A percentile compares a stretch with the other conserved stretches of the same genome.
These are phyloP conservation scores for Luffa aegyptiaca DNA, from an alignment of 306 rosid species.

Conservation along the genomic window DNA sequence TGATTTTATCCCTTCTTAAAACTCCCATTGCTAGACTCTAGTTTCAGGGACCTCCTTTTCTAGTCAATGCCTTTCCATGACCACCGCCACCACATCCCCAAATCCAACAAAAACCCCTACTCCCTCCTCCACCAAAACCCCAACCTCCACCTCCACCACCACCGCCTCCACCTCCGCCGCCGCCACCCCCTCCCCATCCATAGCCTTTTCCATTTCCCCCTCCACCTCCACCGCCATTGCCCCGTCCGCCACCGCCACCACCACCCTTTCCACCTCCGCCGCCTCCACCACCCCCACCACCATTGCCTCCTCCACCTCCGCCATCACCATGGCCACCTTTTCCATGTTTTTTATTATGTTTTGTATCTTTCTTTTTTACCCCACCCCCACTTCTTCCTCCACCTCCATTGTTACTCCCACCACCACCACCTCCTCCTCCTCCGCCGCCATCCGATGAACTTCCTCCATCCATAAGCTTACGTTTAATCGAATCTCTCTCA, in stretches of 20 bases:
- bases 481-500: neutral
- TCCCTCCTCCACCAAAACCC: neutral
- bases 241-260: neutral
- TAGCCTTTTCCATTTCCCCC: neutral
- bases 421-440: conserved; percentile 7
- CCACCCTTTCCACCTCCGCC: neutral
- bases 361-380: neutral
- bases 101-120: conserved; percentile 1
- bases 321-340: neutral
- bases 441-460: neutral
- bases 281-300: neutral
- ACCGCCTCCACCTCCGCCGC: conserved; percentile 9
- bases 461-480: conserved; percentile 7
- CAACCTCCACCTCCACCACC: neutral
- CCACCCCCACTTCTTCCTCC: neutral
- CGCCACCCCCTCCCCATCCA: neutral
- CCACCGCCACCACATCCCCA: conserved; percentile 6
- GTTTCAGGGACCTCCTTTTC: neutral
- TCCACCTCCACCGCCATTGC: neutral
- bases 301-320: neutral
- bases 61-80: neutral
- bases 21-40: neutral
- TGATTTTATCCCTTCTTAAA: neutral
- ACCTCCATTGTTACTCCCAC: neutral
- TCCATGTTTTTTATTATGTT: neutral